phyloP scores from a whole-genome alignment of 2,329 filamentous ascomycete genomes.

The Diaporthe destruens region DNA sequence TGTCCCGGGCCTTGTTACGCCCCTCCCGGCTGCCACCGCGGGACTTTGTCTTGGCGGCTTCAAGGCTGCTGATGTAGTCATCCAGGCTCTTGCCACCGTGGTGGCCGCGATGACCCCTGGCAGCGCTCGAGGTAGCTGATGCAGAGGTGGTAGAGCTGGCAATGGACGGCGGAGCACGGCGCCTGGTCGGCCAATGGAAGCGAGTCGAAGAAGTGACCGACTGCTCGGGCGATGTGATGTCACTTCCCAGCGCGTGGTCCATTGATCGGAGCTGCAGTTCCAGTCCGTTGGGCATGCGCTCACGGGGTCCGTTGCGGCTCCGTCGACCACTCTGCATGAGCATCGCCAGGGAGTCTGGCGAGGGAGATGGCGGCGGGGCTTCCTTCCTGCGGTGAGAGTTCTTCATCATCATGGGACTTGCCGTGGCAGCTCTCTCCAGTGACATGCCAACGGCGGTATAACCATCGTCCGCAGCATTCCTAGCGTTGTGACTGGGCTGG shows the following conservation, averaged over 20 bases:
- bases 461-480: slow-evolving; percentile 56
- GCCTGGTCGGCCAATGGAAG: slow-evolving; percentile 67
- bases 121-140: slow-evolving; percentile 65
- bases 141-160: slow-evolving; percentile 69
- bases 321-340: slow-evolving; percentile 71
- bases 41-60: slow-evolving; percentile 75
- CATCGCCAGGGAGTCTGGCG: slow-evolving; percentile 71
- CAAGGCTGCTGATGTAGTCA: slow-evolving; percentile 88
- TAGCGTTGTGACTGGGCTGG: slow-evolving; percentile 51
- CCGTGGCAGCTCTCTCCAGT: slow-evolving; percentile 75
- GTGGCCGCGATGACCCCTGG: slow-evolving; percentile 64
- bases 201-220: slow-evolving; percentile 66
- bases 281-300: slow-evolving; percentile 80
- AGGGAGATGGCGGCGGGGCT: slow-evolving; percentile 75
- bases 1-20: slow-evolving; percentile 58
- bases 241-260: slow-evolving; percentile 62
- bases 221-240: slow-evolving; percentile 69
- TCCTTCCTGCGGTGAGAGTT: slow-evolving; percentile 60
- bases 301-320: slow-evolving; percentile 78
- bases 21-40: slow-evolving; percentile 67
- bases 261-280: slow-evolving; percentile 74
- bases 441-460: slow-evolving; percentile 59
- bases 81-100: slow-evolving; percentile 77
- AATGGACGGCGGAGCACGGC: slow-evolving; percentile 67
- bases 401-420: slow-evolving; percentile 74